A percentile compares a stretch with the other conserved stretches of the same genome.
Conservation (phyloP, 2,329 filamentous ascomycete genomes). For the Colletotrichum sp. region DNA sequence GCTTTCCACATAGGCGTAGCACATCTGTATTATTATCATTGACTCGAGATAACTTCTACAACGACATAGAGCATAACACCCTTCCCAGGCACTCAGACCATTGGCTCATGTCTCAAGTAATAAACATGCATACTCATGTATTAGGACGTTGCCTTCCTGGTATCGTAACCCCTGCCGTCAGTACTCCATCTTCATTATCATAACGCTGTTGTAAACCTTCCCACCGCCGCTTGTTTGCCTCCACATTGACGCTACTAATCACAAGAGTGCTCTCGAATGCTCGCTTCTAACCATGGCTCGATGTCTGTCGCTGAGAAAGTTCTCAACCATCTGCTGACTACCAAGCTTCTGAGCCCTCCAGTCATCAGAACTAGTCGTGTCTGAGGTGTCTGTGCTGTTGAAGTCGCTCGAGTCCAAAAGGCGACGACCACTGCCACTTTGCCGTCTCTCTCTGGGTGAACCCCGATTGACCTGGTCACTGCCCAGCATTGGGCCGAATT, state of each 20-base stretch:
- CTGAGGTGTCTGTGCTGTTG: not conserved
- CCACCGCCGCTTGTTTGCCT: not conserved
- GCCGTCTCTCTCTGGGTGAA: not conserved
- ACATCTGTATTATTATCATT: not conserved
- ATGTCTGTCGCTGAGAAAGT: slow-evolving; percentile 56
- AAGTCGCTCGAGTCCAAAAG: not conserved
- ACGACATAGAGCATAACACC: not conserved
- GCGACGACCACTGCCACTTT: not conserved
- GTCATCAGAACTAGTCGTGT: not conserved
- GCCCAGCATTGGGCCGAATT: not conserved
- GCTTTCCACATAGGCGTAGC: not conserved
- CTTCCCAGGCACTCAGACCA: not conserved
- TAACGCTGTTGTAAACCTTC: not conserved
- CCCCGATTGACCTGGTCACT: not conserved
- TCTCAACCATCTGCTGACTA: slow-evolving; percentile 58
- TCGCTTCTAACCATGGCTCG: slow-evolving; percentile 44
- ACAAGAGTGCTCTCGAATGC: slow-evolving; percentile 38
- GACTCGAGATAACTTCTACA: not conserved
- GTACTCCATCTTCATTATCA: not conserved
- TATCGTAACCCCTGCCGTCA: not conserved
- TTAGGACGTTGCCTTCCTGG: not conserved
- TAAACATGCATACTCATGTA: slow-evolving; percentile 9
- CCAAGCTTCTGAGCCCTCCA: slow-evolving; percentile 41
- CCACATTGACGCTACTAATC: not conserved
- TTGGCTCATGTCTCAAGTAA: not conserved